Percentiles rank a stretch among this genome's conserved stretches.
Conservation (phyloP, 495 filamentous ascomycete genomes). For the Chaetomium cochliodes region DNA sequence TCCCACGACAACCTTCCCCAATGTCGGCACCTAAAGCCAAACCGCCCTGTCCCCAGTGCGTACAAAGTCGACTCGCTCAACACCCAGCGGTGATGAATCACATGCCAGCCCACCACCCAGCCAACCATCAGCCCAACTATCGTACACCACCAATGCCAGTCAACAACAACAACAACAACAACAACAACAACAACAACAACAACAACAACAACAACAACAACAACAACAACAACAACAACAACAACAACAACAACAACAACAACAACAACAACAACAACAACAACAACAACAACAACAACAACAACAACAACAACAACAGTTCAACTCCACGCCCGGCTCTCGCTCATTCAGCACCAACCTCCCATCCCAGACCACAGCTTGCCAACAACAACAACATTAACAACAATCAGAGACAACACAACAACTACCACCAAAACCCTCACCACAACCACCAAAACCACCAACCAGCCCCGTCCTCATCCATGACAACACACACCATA, state of each 20-base stretch:
- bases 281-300: too few relatives aligned
- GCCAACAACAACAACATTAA: too few relatives aligned
- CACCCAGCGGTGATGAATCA: background rate
- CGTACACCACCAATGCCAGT: background rate
- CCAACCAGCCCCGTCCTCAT: background rate
- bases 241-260: background rate
- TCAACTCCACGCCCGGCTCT: background rate
- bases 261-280: background rate
- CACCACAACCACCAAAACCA: too few relatives aligned
- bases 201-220: background rate
- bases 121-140: background rate
- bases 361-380: background rate
- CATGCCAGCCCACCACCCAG: too few relatives aligned
- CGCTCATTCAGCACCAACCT: background rate
- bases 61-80: background rate
- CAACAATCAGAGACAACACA: background rate
- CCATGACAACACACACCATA: background rate
- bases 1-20: background rate
- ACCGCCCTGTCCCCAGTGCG: slow-evolving; percentile 11
- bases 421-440: background rate
- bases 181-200: too few relatives aligned
- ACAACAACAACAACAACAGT: background rate
- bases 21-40: background rate
- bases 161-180: too few relatives aligned
- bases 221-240: too few relatives aligned